These are phyloP conservation scores for Plasmodium fragile DNA, from an alignment of 169 alveolate genomes.

Conservation along the genomic window DNA sequence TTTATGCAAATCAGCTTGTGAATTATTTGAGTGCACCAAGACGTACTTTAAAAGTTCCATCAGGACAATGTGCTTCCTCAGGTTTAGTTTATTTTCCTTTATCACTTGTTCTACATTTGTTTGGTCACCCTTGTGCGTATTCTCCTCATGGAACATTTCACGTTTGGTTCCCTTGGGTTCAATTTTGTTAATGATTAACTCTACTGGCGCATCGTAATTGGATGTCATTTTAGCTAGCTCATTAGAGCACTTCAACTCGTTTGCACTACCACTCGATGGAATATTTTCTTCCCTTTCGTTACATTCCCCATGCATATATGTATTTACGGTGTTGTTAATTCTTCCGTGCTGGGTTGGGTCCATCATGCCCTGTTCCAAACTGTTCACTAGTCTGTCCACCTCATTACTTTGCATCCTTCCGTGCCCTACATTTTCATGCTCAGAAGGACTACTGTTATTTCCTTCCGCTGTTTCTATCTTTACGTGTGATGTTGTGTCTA, in stretches of 20 bases:
- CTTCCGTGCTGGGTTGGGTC: not conserved
- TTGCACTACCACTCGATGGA: not conserved
- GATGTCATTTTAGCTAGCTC: not conserved
- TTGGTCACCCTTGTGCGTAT: not conserved
- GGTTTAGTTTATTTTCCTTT: constrained; percentile 31
- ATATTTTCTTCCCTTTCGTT: not conserved
- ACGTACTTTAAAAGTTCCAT: constrained; percentile 46
- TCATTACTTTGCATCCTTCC: not conserved
- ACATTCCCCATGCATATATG: not conserved
- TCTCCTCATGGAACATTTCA: not conserved
- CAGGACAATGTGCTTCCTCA: constrained; percentile 29
- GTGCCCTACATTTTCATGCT: not conserved
- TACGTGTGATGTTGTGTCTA: not conserved
- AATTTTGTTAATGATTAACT: not conserved
- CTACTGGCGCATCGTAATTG: constrained; percentile 7
- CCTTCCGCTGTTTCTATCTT: not conserved
- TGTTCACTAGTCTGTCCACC: not conserved
- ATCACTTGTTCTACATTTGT: not conserved
- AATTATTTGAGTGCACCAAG: constrained; percentile 23
- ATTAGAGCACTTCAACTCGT: not conserved
- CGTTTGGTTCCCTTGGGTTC: not conserved
- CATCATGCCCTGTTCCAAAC: not conserved
- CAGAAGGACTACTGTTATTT: not conserved
- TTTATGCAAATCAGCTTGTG: not conserved
- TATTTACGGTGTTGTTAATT: not conserved